phyloP scores from a whole-genome alignment of 257 asterid genomes.

The Gentiana straminea region DNA sequence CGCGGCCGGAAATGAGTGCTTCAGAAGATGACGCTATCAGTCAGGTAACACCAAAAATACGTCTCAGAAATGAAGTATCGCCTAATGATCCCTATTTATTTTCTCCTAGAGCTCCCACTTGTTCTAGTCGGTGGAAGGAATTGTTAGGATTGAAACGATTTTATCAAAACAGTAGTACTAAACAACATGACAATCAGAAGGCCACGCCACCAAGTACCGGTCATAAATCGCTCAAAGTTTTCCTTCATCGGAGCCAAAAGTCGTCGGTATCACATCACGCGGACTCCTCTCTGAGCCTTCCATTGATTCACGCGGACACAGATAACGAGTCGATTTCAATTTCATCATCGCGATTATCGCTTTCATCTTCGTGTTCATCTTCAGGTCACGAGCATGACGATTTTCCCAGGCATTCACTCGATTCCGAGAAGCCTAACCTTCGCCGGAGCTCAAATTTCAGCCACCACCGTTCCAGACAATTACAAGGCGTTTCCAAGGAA shows the following conservation, averaged over 20 bases:
- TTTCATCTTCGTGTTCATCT: slow-evolving; percentile 56
- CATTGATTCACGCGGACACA: slow-evolving; percentile 27
- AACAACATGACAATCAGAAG: slow-evolving; percentile 38
- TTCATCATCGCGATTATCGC: slow-evolving; percentile 36
- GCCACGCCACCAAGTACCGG: slow-evolving; percentile 22
- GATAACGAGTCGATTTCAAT: slow-evolving; percentile 31
- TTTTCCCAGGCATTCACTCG: slow-evolving; percentile 47
- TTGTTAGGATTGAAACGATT: slow-evolving; percentile 65
- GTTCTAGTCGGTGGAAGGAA: slow-evolving; percentile 91
- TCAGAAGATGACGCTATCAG: slow-evolving; percentile 12
- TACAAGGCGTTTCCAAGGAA: slow-evolving; percentile 32
- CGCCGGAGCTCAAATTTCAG: not conserved
- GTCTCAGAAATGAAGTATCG: slow-evolving; percentile 44
- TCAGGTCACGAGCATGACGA: slow-evolving; percentile 54
- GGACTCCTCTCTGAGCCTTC: slow-evolving; percentile 33
- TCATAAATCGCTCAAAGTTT: slow-evolving; percentile 17
- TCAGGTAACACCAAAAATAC: slow-evolving; percentile 25
- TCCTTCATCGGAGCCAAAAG: slow-evolving; percentile 35
- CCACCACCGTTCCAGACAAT: slow-evolving; percentile 25
- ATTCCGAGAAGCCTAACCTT: slow-evolving; percentile 26
- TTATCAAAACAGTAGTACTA: slow-evolving; percentile 34
- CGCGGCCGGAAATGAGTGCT: slow-evolving; percentile 25
- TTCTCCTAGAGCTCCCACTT: slow-evolving; percentile 86
- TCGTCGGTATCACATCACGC: slow-evolving; percentile 12
- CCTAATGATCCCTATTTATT: slow-evolving; percentile 55